These are phyloP conservation scores for Podila horticola DNA, from an alignment of 192 early-diverging fungal species.

Conservation along the genomic window DNA sequence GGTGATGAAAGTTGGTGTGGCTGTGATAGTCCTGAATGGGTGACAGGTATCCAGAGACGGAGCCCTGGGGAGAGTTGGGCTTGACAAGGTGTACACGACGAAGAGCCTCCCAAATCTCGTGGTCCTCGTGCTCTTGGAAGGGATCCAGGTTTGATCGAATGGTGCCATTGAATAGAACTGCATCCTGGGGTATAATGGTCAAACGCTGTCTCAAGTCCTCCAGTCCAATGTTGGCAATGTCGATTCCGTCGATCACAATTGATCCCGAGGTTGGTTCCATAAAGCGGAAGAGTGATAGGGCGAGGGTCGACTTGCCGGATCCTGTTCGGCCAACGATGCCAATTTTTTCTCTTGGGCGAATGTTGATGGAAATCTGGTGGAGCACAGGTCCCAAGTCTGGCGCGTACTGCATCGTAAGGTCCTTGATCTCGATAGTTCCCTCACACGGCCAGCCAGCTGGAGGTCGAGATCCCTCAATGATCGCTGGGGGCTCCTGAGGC, in stretches of 20 bases:
- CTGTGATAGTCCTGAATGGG: conserved; percentile 25
- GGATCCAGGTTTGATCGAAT: conserved; percentile 92
- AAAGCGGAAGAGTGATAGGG: conserved; percentile 83
- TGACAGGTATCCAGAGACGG: not conserved
- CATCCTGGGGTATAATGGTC: conserved; percentile 91
- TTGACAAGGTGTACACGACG: conserved; percentile 75
- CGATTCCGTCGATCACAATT: conserved; percentile 83
- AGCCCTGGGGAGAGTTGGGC: conserved; percentile 19
- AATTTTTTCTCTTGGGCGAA: conserved; percentile 79
- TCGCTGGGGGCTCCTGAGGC: conserved; percentile 78
- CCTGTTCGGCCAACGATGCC: conserved; percentile 95
- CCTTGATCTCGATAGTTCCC: conserved; percentile 76
- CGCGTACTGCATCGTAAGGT: conserved; percentile 82
- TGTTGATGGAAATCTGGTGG: conserved; percentile 72
- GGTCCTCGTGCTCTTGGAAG: conserved; percentile 81
- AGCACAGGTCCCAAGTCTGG: conserved; percentile 77
- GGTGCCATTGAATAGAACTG: conserved; percentile 62
- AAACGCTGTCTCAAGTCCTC: conserved; percentile 81
- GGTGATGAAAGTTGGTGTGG: conserved; percentile 2
- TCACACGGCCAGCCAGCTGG: conserved; percentile 76
- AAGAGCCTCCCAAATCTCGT: conserved; percentile 81
- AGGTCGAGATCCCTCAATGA: conserved; percentile 59
- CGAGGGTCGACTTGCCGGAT: conserved; percentile 87
- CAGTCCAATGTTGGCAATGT: conserved; percentile 79
- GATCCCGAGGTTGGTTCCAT: conserved; percentile 73